Percentiles rank a stretch among this genome's conserved stretches.
Conservation (phyloP, 352 stramenopile species). For the Pythium oligandrum region DNA sequence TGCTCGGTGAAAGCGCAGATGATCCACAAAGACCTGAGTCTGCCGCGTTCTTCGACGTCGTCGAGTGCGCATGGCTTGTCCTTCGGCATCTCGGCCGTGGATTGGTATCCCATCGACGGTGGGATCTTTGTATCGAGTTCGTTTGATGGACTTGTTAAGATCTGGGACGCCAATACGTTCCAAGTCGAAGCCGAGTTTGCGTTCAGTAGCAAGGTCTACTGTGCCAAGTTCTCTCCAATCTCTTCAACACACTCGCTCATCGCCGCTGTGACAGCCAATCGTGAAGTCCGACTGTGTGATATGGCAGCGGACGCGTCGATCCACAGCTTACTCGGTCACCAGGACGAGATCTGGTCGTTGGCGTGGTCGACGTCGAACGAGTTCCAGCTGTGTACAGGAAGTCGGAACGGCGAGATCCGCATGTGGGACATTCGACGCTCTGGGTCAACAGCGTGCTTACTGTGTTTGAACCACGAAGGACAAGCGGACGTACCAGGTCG, state of each 20-base stretch:
- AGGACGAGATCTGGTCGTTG: slow-evolving; percentile 70
- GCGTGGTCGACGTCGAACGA: slow-evolving; percentile 71
- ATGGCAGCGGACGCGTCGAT: slow-evolving; percentile 53
- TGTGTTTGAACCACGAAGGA: slow-evolving; percentile 75
- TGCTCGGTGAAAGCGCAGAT: background rate
- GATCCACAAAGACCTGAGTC: slow-evolving; percentile 13
- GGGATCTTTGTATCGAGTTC: slow-evolving; percentile 77
- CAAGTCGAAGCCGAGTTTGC: slow-evolving; percentile 55
- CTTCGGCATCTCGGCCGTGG: slow-evolving; percentile 71
- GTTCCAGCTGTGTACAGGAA: slow-evolving; percentile 61
- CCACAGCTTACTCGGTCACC: slow-evolving; percentile 73
- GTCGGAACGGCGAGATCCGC: slow-evolving; percentile 57
- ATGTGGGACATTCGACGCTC: slow-evolving; percentile 87
- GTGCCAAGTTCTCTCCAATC: slow-evolving; percentile 60
- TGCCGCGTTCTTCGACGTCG: background rate
- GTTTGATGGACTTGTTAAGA: slow-evolving; percentile 55
- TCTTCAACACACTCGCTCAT: slow-evolving; percentile 57
- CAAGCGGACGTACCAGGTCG: slow-evolving; percentile 36
- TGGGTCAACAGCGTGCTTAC: slow-evolving; percentile 73
- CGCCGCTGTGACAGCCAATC: slow-evolving; percentile 52
- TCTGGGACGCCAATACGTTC: slow-evolving; percentile 81
- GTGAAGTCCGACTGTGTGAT: slow-evolving; percentile 74
- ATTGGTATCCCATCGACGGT: slow-evolving; percentile 84
- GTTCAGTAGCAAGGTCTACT: slow-evolving; percentile 56
- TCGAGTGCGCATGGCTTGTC: slow-evolving; percentile 14